Conservation (phyloP, 768 basidiomycete genomes). For the Macrolepiota dolichaula region DNA sequence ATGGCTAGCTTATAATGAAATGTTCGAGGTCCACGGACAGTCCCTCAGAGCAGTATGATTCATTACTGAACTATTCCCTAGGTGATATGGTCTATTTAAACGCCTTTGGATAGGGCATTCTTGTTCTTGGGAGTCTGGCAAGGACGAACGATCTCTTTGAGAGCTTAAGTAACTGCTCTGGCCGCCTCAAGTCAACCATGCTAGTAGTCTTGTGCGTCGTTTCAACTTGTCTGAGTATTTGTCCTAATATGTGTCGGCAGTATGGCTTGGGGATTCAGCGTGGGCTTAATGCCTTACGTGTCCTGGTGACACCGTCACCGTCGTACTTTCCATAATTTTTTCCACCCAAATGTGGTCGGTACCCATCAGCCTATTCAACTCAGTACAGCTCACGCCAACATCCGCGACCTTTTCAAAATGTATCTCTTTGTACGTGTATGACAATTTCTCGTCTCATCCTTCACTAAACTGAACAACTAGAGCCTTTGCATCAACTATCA, state of each 20-base stretch:
- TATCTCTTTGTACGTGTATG: not conserved
- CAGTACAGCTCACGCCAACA: not conserved
- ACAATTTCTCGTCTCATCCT: not conserved
- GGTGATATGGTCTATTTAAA: slow-evolving; percentile 14
- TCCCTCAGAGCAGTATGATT: no score
- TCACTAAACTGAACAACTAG: not conserved
- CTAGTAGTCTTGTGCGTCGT: slow-evolving; percentile 18
- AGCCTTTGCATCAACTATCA: not conserved
- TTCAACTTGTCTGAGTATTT: not conserved
- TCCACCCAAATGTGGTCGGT: slow-evolving; percentile 15
- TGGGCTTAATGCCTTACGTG: slow-evolving; percentile 18
- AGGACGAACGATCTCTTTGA: slow-evolving; percentile 15
- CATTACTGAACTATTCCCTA: not conserved
- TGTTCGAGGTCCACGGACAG: slow-evolving; percentile 10
- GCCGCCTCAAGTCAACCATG: slow-evolving; percentile 20
- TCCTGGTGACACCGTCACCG: slow-evolving; percentile 19
- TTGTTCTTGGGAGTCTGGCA: slow-evolving; percentile 7
- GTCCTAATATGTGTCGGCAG: not conserved
- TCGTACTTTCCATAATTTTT: slow-evolving; percentile 20
- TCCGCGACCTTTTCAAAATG: slow-evolving; percentile 7
- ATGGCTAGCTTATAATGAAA: slow-evolving; percentile 12
- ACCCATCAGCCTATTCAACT: slow-evolving; percentile 12
- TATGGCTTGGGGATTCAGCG: slow-evolving; percentile 13
- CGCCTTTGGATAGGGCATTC: slow-evolving; percentile 10
- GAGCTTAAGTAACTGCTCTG: slow-evolving; percentile 15